phyloP scores from a whole-genome alignment of 257 asterid genomes.

The Ophiorrhiza pumila region DNA sequence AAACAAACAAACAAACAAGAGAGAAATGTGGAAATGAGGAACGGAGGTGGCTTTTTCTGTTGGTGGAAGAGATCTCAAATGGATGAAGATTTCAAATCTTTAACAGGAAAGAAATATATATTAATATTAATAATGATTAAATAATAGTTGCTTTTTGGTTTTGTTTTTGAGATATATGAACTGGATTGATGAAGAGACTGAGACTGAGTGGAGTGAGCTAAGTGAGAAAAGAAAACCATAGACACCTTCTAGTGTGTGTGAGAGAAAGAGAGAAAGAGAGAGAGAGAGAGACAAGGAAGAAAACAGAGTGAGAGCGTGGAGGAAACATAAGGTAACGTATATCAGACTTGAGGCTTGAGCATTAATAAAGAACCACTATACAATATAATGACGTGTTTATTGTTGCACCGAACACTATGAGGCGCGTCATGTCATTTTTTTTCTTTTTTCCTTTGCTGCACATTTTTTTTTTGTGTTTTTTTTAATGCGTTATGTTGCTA shows the following conservation, averaged over 20 bases:
- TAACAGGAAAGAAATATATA: constrained; percentile 4
- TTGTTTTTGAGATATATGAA: background rate
- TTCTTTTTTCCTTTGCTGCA: background rate
- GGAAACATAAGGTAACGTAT: constrained; percentile 11
- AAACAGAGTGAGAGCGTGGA: background rate
- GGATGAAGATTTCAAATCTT: constrained; percentile 11
- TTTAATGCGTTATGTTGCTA: too few relatives aligned
- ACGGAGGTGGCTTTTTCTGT: background rate
- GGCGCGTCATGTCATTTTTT: constrained; percentile 20
- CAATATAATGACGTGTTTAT: too few relatives aligned
- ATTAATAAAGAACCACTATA: too few relatives aligned
- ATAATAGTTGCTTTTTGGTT: background rate
- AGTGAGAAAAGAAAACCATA: background rate
- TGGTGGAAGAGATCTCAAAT: constrained; percentile 31
- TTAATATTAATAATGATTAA: background rate
- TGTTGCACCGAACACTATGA: background rate
- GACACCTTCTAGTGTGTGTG: constrained; percentile 19
- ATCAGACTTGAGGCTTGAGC: background rate
- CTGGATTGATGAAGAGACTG: constrained; percentile 4
- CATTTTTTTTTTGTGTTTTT: background rate
- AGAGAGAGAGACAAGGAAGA: constrained; percentile 6
- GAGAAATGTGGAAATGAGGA: constrained; percentile 8
- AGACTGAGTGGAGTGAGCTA: background rate
- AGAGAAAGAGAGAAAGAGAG: constrained; percentile 16
- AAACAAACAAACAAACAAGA: constrained; percentile 5